These are phyloP conservation scores for Zygnema cylindricum DNA, from an alignment of 139 green algal genomes.

Conservation along the genomic window DNA sequence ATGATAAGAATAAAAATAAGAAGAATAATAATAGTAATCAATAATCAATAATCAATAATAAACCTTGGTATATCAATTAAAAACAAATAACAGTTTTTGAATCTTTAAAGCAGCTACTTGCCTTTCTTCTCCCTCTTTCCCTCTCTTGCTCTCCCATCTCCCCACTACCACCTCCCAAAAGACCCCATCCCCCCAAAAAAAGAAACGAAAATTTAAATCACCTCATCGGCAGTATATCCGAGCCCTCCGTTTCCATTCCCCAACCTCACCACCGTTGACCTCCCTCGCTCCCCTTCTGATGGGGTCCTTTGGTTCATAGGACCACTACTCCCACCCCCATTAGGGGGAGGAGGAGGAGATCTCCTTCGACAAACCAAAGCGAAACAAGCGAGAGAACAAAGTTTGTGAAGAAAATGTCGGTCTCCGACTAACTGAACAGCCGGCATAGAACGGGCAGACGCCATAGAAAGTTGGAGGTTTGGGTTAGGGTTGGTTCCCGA, in stretches of 20 bases:
- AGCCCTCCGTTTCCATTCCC: constrained; percentile 43
- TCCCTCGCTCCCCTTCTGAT: not conserved
- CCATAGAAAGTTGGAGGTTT: not conserved
- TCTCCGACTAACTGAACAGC: constrained; percentile 42
- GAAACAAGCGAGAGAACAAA: constrained; percentile 58
- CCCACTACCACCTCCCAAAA: not conserved
- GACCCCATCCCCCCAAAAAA: no score
- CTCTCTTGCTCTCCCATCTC: no score
- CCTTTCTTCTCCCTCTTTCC: no score
- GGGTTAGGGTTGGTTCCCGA: not conserved
- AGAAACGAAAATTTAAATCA: constrained; percentile 8
- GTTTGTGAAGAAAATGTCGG: constrained; percentile 48
- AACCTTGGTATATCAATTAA: no score
- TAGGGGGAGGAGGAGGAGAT: constrained; percentile 12
- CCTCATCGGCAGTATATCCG: constrained; percentile 54
- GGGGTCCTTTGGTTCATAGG: not conserved
- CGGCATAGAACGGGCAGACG: constrained; percentile 13
- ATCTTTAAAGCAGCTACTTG: no score
- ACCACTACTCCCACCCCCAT: not conserved
- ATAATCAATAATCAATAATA: no score
- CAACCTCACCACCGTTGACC: not conserved
- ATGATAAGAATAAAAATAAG: no score
- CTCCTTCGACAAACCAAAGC: constrained; percentile 30
- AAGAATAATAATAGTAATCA: no score
- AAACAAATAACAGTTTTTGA: no score